Evolutionary conservation across 441 rosid genomes (phyloP).

Genomic region (Cnidoscolus chayamansa): DNA sequence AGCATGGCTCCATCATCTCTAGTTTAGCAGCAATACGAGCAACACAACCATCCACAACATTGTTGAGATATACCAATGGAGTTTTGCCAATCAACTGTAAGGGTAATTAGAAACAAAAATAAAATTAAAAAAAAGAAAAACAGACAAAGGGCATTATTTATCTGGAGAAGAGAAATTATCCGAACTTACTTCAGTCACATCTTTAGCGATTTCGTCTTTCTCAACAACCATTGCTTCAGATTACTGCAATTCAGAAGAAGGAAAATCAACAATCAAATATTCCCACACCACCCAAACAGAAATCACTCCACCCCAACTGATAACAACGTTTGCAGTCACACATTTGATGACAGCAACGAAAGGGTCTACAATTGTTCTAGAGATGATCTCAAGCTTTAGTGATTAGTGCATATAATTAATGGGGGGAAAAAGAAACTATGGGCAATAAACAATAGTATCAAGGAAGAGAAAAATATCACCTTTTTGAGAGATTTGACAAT

Average conservation of each 20-base stretch:
- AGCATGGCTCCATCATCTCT: constrained; percentile 85
- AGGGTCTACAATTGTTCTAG: background rate
- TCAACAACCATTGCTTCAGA: constrained; percentile 45
- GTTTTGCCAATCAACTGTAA: constrained; percentile 72
- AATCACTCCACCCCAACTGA: background rate
- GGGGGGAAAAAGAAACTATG: background rate
- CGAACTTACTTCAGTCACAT: constrained; percentile 71
- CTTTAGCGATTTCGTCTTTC: constrained; percentile 57
- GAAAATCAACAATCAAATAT: background rate
- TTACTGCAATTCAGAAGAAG: constrained; percentile 24
- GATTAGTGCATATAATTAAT: background rate
- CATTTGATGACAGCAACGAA: too few species aligned
- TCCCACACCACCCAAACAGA: background rate
- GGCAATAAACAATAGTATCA: background rate
- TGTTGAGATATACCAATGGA: constrained; percentile 74
- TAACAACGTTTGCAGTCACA: background rate
- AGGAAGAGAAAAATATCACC: background rate
- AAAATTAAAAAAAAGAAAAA: background rate
- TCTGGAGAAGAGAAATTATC: background rate
- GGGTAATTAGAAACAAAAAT: background rate
- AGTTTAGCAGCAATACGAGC: constrained; percentile 82
- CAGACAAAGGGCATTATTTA: background rate
- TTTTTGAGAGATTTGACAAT: background rate
- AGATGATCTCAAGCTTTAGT: background rate
- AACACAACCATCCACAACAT: constrained; percentile 61